A percentile compares a stretch with the other conserved stretches of the same genome.
These are phyloP conservation scores for Yarrowia porcina DNA, from an alignment of 805 yeast species.

Conservation along the genomic window DNA sequence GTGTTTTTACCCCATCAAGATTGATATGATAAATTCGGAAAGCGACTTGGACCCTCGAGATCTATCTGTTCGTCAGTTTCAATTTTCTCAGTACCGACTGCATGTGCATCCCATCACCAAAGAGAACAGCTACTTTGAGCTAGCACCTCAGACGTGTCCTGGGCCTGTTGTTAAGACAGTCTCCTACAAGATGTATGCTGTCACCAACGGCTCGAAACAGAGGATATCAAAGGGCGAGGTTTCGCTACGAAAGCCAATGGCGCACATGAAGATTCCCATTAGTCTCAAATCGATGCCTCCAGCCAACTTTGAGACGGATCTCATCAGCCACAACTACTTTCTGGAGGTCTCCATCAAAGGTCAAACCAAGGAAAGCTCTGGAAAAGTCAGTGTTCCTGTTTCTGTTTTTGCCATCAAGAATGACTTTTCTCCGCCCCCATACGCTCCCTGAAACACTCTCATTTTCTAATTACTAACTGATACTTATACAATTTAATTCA, in stretches of 20 bases:
- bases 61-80: not conserved
- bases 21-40: not conserved
- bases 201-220: conserved; percentile 1
- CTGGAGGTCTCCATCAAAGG: not conserved
- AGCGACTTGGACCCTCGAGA: not conserved
- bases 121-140: not conserved
- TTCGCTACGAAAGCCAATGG: not conserved
- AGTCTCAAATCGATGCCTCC: not conserved
- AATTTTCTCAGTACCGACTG: not conserved
- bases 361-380: not conserved
- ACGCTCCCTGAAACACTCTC: not conserved
- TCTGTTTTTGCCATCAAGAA: not conserved
- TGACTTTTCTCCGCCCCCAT: conserved; percentile 1
- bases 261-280: conserved; percentile 7
- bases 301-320: not conserved
- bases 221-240: conserved; percentile 2
- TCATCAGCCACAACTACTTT: not conserved
- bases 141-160: not conserved
- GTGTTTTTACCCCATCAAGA: not conserved
- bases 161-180: not conserved
- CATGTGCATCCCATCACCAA: not conserved
- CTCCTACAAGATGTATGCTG: not conserved
- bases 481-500: not conserved
- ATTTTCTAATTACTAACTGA: not conserved
- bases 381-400: not conserved